Percentiles rank a stretch among this genome's conserved stretches.
These are phyloP conservation scores for Neofusicoccum parvum DNA, from an alignment of 2,329 filamentous ascomycete genomes.

Conservation along the genomic window DNA sequence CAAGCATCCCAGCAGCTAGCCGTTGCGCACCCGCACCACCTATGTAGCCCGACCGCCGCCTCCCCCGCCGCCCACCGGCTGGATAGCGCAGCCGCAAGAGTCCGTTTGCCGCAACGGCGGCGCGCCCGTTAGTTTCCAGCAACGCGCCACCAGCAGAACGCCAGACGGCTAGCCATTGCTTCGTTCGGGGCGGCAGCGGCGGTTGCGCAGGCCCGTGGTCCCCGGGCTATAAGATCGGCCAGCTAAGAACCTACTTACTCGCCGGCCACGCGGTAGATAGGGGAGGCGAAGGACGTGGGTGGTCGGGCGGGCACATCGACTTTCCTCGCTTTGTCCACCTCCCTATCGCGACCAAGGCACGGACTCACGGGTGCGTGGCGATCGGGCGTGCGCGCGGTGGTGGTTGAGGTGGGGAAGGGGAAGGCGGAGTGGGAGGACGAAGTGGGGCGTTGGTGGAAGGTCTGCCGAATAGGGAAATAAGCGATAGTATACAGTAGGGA, in stretches of 20 bases:
- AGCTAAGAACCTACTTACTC: neutral
- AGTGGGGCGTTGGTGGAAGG: neutral
- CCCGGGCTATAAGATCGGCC: neutral
- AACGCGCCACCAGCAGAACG: neutral
- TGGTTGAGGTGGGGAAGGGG: neutral
- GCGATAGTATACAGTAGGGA: neutral
- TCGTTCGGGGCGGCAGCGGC: neutral
- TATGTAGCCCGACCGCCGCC: too few relatives aligned
- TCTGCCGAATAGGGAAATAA: constrained; percentile 1
- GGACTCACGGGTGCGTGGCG: neutral
- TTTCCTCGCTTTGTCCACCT: neutral
- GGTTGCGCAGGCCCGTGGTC: neutral
- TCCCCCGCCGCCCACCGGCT: too few relatives aligned
- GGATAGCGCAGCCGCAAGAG: too few relatives aligned
- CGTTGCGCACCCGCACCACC: too few relatives aligned
- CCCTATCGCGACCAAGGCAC: neutral
- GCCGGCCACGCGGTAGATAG: neutral
- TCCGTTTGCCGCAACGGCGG: too few relatives aligned
- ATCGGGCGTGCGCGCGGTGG: neutral
- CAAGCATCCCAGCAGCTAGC: too few relatives aligned
- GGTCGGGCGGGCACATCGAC: neutral
- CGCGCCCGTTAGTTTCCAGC: neutral
- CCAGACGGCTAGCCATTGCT: neutral
- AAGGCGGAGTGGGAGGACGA: neutral
- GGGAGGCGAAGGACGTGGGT: neutral